phyloP scores from a whole-genome alignment of 495 filamentous ascomycete genomes.

The Xylaria sp. region DNA sequence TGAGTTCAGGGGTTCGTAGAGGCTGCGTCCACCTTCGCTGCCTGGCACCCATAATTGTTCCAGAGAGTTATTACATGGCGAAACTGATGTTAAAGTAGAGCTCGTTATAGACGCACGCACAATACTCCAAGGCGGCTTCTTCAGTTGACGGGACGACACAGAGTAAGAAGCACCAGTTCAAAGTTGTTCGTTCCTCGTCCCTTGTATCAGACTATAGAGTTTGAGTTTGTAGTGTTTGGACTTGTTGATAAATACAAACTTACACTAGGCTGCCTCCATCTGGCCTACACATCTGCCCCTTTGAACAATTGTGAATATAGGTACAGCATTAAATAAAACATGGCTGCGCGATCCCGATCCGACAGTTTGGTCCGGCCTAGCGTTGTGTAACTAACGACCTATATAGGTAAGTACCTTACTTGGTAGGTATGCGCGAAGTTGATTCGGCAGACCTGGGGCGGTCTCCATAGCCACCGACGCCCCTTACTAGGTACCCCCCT shows the following conservation, averaged over 20 bases:
- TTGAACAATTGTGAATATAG: not conserved
- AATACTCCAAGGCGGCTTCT: not conserved
- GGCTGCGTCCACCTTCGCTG: not conserved
- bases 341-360: not conserved
- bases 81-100: not conserved
- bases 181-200: not conserved
- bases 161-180: not conserved
- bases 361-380: conserved; percentile 22
- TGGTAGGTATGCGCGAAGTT: conserved; percentile 5
- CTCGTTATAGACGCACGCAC: conserved; percentile 11
- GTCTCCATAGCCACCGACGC: not conserved
- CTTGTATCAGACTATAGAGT: conserved; percentile 13
- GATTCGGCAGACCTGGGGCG: not conserved
- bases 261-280: not conserved
- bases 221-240: conserved; percentile 24
- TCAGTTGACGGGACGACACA: not conserved
- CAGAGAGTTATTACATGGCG: not conserved
- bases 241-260: conserved; percentile 1
- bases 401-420: conserved; percentile 4
- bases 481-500: not conserved
- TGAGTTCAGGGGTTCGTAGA: not conserved
- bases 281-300: not conserved
- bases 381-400: conserved; percentile 19
- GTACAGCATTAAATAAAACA: too few relatives aligned
- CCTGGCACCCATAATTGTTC: not conserved